phyloP scores from a whole-genome alignment of 2,329 filamentous ascomycete species.

The Claviceps sorghi region DNA sequence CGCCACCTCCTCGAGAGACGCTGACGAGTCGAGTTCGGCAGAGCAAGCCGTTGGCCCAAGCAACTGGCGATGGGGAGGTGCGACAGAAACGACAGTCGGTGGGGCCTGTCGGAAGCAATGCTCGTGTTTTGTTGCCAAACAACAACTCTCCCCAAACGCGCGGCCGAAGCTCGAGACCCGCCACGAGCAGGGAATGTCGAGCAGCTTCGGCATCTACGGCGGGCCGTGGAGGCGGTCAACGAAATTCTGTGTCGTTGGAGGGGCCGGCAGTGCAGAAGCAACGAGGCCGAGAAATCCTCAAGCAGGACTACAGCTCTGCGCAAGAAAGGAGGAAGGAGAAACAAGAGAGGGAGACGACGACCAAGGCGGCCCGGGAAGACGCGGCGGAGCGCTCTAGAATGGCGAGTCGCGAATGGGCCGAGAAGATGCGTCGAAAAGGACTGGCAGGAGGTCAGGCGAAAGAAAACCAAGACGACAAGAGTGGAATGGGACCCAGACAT shows the following conservation, averaged over 20 bases:
- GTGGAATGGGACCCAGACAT: not conserved
- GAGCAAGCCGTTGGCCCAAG: conserved; percentile 22
- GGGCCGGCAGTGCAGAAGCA: conserved; percentile 36
- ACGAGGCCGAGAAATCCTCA: conserved; percentile 39
- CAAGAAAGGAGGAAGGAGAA: conserved; percentile 38
- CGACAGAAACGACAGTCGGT: conserved; percentile 15
- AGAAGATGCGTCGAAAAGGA: conserved; percentile 36
- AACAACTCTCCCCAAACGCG: conserved; percentile 10
- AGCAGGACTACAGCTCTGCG: conserved; percentile 33
- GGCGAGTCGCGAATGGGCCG: conserved; percentile 47
- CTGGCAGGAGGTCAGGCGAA: conserved; percentile 10
- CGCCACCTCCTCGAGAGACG: conserved; percentile 38
- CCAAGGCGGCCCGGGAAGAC: conserved; percentile 41
- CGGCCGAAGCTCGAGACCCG: conserved; percentile 14
- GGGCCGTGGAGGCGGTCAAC: conserved; percentile 28
- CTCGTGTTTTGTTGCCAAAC: not conserved
- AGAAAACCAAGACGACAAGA: not conserved
- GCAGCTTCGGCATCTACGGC: conserved; percentile 32
- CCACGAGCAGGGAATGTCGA: conserved; percentile 18
- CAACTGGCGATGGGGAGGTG: conserved; percentile 8
- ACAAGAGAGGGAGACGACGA: conserved; percentile 36
- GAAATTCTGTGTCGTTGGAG: conserved; percentile 34
- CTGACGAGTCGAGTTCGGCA: conserved; percentile 42
- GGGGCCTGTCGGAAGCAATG: conserved; percentile 4
- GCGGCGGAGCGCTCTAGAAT: conserved; percentile 46